Percentiles rank a stretch among this genome's conserved stretches.
Evolutionary conservation across 192 early-diverging fungal species (phyloP).

Genomic region (Backusella sp.): DNA sequence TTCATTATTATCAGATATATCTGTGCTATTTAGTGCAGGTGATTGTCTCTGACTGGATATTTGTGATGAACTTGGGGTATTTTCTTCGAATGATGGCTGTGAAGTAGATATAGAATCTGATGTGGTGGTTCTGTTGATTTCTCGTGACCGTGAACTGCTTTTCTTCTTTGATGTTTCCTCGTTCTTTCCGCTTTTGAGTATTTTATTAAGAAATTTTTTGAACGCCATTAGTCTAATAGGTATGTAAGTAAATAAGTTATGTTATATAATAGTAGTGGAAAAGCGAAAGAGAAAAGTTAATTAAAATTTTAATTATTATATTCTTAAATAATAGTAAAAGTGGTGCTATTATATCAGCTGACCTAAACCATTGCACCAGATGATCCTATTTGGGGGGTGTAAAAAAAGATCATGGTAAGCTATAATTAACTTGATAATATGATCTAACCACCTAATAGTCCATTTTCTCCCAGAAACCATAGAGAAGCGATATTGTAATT

Average conservation of each 20-base stretch:
- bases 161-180: not conserved
- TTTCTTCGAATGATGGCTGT: not conserved
- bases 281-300: slow-evolving; percentile 4
- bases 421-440: slow-evolving; percentile 8
- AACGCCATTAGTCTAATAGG: not conserved
- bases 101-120: not conserved
- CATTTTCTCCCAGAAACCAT: not conserved
- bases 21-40: not conserved
- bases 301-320: not conserved
- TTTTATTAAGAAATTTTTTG: not conserved
- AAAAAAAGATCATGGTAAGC: not conserved
- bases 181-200: not conserved
- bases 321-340: not conserved
- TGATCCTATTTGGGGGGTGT: not conserved
- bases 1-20: not conserved
- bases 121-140: not conserved
- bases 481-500: not conserved
- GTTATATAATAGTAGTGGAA: not conserved
- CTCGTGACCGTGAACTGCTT: not conserved
- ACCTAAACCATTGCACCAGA: not conserved
- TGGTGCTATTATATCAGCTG: not conserved
- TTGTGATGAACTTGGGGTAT: not conserved
- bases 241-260: not conserved
- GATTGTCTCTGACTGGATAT: not conserved
- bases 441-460: not conserved